Percentiles rank a stretch among this genome's conserved stretches.
These are phyloP conservation scores for Avena insularis DNA, from an alignment of 176 grass and related monocot species.

Conservation along the genomic window DNA sequence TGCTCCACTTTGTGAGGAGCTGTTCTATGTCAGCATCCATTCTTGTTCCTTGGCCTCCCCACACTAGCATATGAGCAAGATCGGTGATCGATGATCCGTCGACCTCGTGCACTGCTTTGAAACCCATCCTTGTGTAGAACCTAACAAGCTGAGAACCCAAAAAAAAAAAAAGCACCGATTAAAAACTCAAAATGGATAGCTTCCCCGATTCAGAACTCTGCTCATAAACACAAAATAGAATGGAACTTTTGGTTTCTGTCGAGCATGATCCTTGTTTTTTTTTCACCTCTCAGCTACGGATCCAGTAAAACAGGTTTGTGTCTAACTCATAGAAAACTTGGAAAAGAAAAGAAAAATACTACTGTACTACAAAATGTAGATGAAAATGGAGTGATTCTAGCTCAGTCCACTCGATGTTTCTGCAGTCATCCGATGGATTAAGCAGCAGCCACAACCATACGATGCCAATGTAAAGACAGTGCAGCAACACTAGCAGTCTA, in stretches of 20 bases:
- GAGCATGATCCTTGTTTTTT: background rate
- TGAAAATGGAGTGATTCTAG: background rate
- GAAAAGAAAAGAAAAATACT: background rate
- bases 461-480: background rate
- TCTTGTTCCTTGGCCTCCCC: slow-evolving; percentile 91
- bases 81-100: slow-evolving; percentile 78
- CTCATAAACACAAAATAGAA: background rate
- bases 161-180: background rate
- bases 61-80: slow-evolving; percentile 88
- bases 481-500: background rate
- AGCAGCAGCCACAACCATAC: background rate
- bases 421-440: background rate
- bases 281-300: background rate
- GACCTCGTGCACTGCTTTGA: slow-evolving; percentile 73
- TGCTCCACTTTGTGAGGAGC: slow-evolving; percentile 80
- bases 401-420: background rate
- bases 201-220: background rate
- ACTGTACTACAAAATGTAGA: too few relatives aligned
- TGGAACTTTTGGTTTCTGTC: background rate
- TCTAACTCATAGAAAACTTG: background rate
- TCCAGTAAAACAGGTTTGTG: background rate
- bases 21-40: slow-evolving; percentile 89
- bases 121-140: slow-evolving; percentile 94
- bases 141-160: slow-evolving; percentile 66
- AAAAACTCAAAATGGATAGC: too few relatives aligned